Base-by-base conservation (phyloP, 208 protist species). In the Trypanosoma grayi region DNA sequence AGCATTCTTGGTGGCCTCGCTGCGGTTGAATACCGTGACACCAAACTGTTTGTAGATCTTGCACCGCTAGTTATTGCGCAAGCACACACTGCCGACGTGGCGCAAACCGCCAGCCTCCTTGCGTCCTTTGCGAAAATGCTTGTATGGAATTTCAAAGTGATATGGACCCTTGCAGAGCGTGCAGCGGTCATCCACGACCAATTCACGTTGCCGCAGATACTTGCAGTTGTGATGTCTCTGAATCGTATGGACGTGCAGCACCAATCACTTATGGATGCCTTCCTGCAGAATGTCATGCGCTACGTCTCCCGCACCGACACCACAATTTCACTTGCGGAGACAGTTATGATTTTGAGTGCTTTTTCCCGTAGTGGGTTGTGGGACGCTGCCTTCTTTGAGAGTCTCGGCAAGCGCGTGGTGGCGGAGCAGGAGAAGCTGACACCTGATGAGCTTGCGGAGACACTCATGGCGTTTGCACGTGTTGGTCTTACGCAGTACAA, bases 71-170 rank as follows among this genome's bases (percentile, higher is more conserved):
- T 92, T 9, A 60, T 76, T 33, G n/a, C 33, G 40, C 50, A 56
- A 41, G 54, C 69, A 1, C 4, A 33, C 34, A 39, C 39, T 56
- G 70, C 63, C 51, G 57, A 37, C 37, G 25, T 33, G 11, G 53
- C 41, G 11, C 65, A 72, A 53, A 47, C 67, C n/a, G 63, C 68
- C 50, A 77, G 47, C 33, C 67, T 90, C 25, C 48, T 93, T 20
- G 79, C 81, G 4, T 67, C 87, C 14, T 93, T 83, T 30, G 70
- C 83, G 14, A 84, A 83, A 58, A 83, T 85, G 83, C 60, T 93
- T 7, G 73, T 93, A 6, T 91, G 83, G 83, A 76, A 88, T 45
- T 93, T 87, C 41, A 70, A 57, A 10, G 71, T 90, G 2, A 51
- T 85, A 30, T 77, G 81, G 54, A 71, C 76, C 5, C 54, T 93